Conservation (phyloP, 306 rosid genomes). For the Ziziphus jujuba region DNA sequence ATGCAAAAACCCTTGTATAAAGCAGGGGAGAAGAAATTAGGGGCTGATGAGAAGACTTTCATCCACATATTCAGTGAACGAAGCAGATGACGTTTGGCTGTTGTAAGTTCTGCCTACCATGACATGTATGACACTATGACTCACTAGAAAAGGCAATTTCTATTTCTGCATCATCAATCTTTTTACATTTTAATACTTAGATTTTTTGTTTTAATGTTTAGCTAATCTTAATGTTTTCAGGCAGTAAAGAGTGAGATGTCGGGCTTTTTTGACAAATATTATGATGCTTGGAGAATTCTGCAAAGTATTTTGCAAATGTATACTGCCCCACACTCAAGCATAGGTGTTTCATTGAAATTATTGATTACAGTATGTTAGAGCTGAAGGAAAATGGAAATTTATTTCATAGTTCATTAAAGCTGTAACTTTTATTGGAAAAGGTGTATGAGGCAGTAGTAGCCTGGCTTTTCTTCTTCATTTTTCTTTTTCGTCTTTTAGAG, state of each 20-base stretch:
- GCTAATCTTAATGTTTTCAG: constrained; percentile 27
- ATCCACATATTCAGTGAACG: constrained; percentile 57
- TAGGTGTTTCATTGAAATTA: no score
- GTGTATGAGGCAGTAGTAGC: no score
- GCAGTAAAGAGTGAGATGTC: constrained; percentile 77
- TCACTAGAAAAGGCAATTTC: constrained; percentile 57
- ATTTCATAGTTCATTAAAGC: no score
- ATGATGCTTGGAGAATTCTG: constrained; percentile 67
- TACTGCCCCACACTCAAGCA: background rate
- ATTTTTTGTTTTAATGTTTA: background rate
- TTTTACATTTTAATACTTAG: background rate
- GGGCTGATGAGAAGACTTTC: constrained; percentile 50
- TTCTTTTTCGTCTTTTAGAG: no score
- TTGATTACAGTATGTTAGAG: no score
- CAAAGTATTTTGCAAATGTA: constrained; percentile 78
- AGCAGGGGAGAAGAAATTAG: constrained; percentile 45
- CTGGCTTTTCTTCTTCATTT: no score
- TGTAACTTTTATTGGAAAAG: no score
- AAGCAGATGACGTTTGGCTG: constrained; percentile 66
- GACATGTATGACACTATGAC: constrained; percentile 62
- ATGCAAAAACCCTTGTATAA: constrained; percentile 38
- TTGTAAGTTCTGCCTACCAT: constrained; percentile 48
- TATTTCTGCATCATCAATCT: background rate
- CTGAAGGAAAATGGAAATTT: no score
- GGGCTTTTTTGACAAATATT: constrained; percentile 58